Conservation (phyloP, 2,329 filamentous ascomycete species). For the Elsinoe ampelina region DNA sequence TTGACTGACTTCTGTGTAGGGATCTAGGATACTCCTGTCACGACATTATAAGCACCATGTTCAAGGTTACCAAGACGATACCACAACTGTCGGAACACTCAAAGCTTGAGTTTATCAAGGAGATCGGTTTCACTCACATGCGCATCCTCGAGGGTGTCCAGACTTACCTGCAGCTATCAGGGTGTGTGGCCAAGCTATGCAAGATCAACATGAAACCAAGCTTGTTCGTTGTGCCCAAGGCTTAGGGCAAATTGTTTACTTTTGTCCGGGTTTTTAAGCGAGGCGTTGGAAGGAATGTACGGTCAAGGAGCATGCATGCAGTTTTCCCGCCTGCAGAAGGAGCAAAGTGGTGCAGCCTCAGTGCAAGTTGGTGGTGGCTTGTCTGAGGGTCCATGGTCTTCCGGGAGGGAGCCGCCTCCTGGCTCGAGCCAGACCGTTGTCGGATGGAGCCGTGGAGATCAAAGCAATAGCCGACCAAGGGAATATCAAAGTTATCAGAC, state of each 20-base stretch:
- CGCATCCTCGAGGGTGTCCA: slow-evolving; percentile 97
- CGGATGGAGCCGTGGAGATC: background rate
- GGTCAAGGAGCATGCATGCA: slow-evolving; percentile 6
- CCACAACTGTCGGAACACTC: slow-evolving; percentile 85
- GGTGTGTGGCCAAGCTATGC: slow-evolving; percentile 81
- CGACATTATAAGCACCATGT: slow-evolving; percentile 99
- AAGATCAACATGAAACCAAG: slow-evolving; percentile 95
- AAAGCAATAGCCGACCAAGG: background rate
- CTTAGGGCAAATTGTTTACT: slow-evolving; percentile 1
- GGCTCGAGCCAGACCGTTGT: slow-evolving; percentile 2
- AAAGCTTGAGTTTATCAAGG: slow-evolving; percentile 86
- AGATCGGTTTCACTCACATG: slow-evolving; percentile 99
- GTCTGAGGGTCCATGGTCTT: background rate
- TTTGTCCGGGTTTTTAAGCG: slow-evolving; percentile 18
- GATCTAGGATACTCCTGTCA: slow-evolving; percentile 93
- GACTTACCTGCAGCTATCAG: slow-evolving; percentile 85
- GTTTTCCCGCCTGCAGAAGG: background rate
- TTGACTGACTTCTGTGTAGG: slow-evolving; percentile 29
- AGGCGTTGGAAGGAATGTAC: slow-evolving; percentile 19
- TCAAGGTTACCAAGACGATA: slow-evolving; percentile 93
- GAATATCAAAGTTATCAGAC: slow-evolving; percentile 1
- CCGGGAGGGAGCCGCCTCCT: slow-evolving; percentile 1
- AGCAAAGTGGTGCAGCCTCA: slow-evolving; percentile 1
- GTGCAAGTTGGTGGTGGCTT: background rate
- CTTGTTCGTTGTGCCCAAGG: slow-evolving; percentile 51